Evolutionary conservation across 2,329 filamentous ascomycete species (phyloP).

Genomic region (Fusarium irregulare): DNA sequence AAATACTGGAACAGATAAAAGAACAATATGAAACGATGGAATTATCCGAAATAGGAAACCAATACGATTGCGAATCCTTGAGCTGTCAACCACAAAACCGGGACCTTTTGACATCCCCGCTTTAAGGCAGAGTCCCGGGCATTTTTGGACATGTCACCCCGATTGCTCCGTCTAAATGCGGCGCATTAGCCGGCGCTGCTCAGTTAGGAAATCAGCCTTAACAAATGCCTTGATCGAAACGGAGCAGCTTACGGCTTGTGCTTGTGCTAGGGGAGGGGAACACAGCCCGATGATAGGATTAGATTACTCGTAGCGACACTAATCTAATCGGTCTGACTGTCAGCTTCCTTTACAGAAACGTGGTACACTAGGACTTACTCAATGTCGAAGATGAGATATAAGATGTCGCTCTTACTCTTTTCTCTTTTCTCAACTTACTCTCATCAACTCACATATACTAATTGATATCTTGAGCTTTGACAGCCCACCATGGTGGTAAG

Average conservation of each 20-base stretch:
- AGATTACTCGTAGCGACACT: neutral
- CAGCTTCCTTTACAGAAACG: neutral
- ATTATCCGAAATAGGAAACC: neutral
- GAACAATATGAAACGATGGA: neutral
- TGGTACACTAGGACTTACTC: too few relatives aligned
- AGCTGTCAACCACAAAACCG: neutral
- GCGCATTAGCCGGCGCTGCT: neutral
- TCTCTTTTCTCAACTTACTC: slow-evolving; percentile 8
- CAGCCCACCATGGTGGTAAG: slow-evolving; percentile 31
- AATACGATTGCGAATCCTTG: neutral
- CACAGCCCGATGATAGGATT: slow-evolving; percentile 1
- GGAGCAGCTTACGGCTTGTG: neutral
- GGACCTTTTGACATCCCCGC: neutral
- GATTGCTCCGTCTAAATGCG: neutral
- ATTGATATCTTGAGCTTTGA: neutral
- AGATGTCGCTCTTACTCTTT: neutral
- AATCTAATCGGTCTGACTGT: slow-evolving; percentile 3
- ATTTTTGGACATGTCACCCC: neutral
- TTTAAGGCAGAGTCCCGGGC: slow-evolving; percentile 1
- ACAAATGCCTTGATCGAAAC: neutral
- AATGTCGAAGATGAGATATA: neutral
- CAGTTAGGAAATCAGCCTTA: slow-evolving; percentile 3
- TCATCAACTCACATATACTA: neutral
- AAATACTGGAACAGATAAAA: neutral
- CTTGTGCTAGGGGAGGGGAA: neutral